A percentile compares a stretch with the other conserved stretches of the same genome.
phyloP scores from a whole-genome alignment of 306 rosid species.

The cucumber (Cucumis sativus) region Cucumber_9930_V3 NC_026657.2:6644001-6644500 shows the following conservation, averaged over 20 bases:
- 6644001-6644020: constrained; percentile 89
- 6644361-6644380: constrained; percentile 91
- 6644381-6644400: constrained; percentile 76
- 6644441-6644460: background rate
- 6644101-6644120: constrained; percentile 17
- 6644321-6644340: constrained; percentile 92
- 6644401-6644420: constrained; percentile 87
- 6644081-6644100: background rate
- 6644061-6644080: background rate
- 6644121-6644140: constrained; percentile 73
- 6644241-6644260: constrained; percentile 95
- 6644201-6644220: constrained; percentile 92
- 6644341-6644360: constrained; percentile 92
- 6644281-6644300: constrained; percentile 85
- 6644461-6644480: background rate
- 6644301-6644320: constrained; percentile 99
- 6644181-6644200: constrained; percentile 91
- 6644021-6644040: constrained; percentile 97
- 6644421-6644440: background rate
- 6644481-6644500: background rate
- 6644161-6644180: constrained; percentile 88
- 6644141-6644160: constrained; percentile 88
- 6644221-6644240: constrained; percentile 99
- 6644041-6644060: constrained; percentile 64
- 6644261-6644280: constrained; percentile 94